Conservation (phyloP, 164 flowering plant species). For the Dillenia suffruticosa region DNA sequence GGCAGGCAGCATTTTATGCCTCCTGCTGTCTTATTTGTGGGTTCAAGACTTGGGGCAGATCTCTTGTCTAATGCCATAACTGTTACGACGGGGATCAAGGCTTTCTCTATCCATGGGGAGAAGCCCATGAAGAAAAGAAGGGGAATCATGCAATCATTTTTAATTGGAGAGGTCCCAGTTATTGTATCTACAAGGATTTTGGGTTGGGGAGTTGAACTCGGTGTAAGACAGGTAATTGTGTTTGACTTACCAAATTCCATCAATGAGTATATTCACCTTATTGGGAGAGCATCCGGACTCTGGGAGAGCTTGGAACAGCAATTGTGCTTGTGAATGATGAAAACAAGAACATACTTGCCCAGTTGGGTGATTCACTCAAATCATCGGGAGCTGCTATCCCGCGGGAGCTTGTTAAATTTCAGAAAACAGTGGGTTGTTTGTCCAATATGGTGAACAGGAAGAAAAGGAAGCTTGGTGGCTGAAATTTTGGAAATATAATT, state of each 20-base stretch:
- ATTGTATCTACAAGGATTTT: slow-evolving; percentile 85
- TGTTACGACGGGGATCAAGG: slow-evolving; percentile 55
- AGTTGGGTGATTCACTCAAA: slow-evolving; percentile 53
- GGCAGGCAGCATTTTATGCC: slow-evolving; percentile 86
- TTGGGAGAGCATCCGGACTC: slow-evolving; percentile 86
- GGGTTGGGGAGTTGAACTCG: slow-evolving; percentile 83
- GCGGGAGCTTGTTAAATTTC: slow-evolving; percentile 71
- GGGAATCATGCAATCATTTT: slow-evolving; percentile 56
- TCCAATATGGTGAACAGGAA: slow-evolving; percentile 24
- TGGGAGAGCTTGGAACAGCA: slow-evolving; percentile 79
- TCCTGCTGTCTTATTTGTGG: slow-evolving; percentile 84
- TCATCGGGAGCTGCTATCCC: slow-evolving; percentile 74
- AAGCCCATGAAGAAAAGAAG: slow-evolving; percentile 92
- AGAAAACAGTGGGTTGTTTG: slow-evolving; percentile 26
- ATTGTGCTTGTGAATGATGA: slow-evolving; percentile 79
- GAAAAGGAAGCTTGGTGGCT: slow-evolving; percentile 54
- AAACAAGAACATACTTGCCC: slow-evolving; percentile 54
- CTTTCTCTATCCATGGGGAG: slow-evolving; percentile 82
- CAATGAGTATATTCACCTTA: slow-evolving; percentile 85
- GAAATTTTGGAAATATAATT: slow-evolving; percentile 7
- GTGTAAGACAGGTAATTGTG: slow-evolving; percentile 79
- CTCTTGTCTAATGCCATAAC: slow-evolving; percentile 76
- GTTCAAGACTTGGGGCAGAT: slow-evolving; percentile 85
- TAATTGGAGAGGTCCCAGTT: slow-evolving; percentile 70
- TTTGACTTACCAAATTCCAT: slow-evolving; percentile 93